Evolutionary conservation across 352 stramenopile species (phyloP).

Genomic region (Phytophthora nicotianae): DNA sequence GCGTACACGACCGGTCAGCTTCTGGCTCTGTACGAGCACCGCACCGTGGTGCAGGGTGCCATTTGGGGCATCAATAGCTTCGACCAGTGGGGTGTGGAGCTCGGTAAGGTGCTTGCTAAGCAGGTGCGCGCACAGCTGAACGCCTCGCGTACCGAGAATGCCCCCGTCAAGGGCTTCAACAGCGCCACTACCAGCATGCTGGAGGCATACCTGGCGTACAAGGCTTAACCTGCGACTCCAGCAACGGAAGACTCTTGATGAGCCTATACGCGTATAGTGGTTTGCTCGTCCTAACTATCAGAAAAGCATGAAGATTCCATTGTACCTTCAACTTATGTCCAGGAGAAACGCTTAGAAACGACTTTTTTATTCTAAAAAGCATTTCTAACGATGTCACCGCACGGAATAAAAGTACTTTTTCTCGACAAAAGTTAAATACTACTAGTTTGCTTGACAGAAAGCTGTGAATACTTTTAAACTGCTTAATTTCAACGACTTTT

Average conservation of each 20-base stretch:
- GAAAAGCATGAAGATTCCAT: too few species aligned
- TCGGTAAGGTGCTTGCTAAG: conserved; percentile 98
- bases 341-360: neutral
- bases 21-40: conserved; percentile 98
- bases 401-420: too few species aligned
- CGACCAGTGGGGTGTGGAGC: conserved; percentile 98
- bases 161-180: conserved; percentile 94
- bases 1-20: conserved; percentile 96
- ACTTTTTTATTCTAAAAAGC: neutral
- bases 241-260: neutral
- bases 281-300: neutral
- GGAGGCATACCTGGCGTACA: conserved; percentile 92
- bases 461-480: too few species aligned
- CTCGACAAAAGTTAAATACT: too few species aligned
- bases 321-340: too few species aligned
- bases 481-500: too few species aligned
- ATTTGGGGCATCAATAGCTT: conserved; percentile 99
- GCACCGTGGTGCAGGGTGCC: conserved; percentile 96
- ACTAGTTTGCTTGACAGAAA: too few species aligned
- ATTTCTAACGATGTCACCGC: too few species aligned
- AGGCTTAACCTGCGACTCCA: conserved; percentile 46
- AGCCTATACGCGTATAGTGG: neutral
- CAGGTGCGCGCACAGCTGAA: conserved; percentile 92
- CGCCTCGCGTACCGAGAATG: conserved; percentile 74
- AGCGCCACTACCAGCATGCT: conserved; percentile 92